Evolutionary conservation across 177 flowering plant species (phyloP).

Genomic region (Vitis hybrid): DNA sequence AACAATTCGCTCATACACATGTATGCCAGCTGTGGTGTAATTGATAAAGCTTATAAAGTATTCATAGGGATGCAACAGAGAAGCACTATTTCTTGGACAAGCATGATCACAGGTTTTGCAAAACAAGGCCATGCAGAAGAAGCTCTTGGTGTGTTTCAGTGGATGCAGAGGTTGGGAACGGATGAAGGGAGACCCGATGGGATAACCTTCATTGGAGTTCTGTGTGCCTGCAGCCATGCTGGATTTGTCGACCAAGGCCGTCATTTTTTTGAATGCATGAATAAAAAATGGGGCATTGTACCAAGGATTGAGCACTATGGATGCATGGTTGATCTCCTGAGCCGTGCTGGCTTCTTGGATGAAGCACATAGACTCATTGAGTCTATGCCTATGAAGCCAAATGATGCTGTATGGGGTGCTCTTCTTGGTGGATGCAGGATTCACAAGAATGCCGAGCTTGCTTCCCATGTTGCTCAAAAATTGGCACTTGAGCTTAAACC

Average conservation of each 20-base stretch:
- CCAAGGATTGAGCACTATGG: slow-evolving; percentile 65
- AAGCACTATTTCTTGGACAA: slow-evolving; percentile 61
- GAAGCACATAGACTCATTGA: slow-evolving; percentile 53
- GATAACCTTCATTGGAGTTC: slow-evolving; percentile 55
- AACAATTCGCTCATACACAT: slow-evolving; percentile 66
- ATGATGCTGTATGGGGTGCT: slow-evolving; percentile 57
- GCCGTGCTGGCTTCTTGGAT: slow-evolving; percentile 63
- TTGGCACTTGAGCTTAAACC: slow-evolving; percentile 41
- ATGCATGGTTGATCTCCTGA: slow-evolving; percentile 75
- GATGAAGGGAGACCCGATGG: slow-evolving; percentile 44
- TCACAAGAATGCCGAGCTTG: slow-evolving; percentile 41
- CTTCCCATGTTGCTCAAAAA: slow-evolving; percentile 35
- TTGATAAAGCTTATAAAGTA: slow-evolving; percentile 45
- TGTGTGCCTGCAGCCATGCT: slow-evolving; percentile 69
- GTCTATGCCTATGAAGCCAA: slow-evolving; percentile 57
- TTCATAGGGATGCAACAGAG: slow-evolving; percentile 47
- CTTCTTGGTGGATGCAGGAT: slow-evolving; percentile 57
- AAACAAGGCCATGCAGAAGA: slow-evolving; percentile 62
- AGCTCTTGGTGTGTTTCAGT: slow-evolving; percentile 42
- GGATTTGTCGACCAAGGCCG: slow-evolving; percentile 60
- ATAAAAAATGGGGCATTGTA: slow-evolving; percentile 24
- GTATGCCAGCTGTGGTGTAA: slow-evolving; percentile 67
- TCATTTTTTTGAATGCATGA: slow-evolving; percentile 40
- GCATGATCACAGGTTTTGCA: slow-evolving; percentile 66
- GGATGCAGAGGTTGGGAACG: slow-evolving; percentile 38